phyloP scores from a whole-genome alignment of 78 protist genomes.

The Dictyostelium brefeldianum region DNA sequence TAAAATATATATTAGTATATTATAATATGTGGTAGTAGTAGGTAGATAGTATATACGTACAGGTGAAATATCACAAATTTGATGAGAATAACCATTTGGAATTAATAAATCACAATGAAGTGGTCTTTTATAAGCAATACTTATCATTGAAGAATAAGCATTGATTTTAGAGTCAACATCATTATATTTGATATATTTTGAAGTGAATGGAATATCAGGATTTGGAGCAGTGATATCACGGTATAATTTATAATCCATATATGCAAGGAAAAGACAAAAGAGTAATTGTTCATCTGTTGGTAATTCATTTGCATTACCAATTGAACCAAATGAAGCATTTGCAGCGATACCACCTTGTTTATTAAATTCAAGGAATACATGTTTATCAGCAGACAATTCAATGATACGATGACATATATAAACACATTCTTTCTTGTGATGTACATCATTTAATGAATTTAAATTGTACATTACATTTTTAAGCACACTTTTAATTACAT shows the following conservation, averaged over 20 bases:
- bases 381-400: conserved; percentile 35
- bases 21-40: too few species aligned
- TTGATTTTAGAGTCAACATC: not conserved
- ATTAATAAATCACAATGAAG: conserved; percentile 52
- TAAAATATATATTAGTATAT: too few species aligned
- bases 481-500: conserved; percentile 18
- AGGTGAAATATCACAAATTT: conserved; percentile 61
- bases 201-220: conserved; percentile 73
- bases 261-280: conserved; percentile 47
- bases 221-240: conserved; percentile 64
- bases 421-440: conserved; percentile 34
- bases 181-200: conserved; percentile 40
- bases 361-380: conserved; percentile 38
- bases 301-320: conserved; percentile 7
- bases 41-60: too few species aligned
- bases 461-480: conserved; percentile 31
- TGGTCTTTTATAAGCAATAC: conserved; percentile 46
- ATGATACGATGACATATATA: conserved; percentile 50
- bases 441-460: conserved; percentile 55
- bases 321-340: too few species aligned
- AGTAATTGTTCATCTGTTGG: conserved; percentile 70
- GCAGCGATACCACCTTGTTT: not conserved
- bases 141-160: conserved; percentile 22
- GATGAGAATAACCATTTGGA: not conserved
- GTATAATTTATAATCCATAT: conserved; percentile 56